A percentile compares a stretch with the other conserved stretches of the same genome.
These are phyloP conservation scores for Fusarium euwallaceae DNA, from an alignment of 2,329 filamentous ascomycete species.

Conservation along the genomic window DNA sequence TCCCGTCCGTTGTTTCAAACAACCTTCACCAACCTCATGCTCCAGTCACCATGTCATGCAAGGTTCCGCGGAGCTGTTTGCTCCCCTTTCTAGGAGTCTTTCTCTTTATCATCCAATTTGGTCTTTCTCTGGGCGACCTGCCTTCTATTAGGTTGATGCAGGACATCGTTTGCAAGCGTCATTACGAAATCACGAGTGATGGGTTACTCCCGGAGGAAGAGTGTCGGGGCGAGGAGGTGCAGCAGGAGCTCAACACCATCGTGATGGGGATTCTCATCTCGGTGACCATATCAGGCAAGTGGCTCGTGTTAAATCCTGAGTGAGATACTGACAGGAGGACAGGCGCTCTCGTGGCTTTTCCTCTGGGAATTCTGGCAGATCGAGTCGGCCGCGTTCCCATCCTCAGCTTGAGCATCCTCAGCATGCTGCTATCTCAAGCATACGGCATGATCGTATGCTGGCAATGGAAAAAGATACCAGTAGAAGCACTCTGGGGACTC, in stretches of 20 bases:
- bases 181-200: conserved; percentile 5
- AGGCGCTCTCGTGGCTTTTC: conserved; percentile 42
- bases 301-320: not conserved
- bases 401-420: conserved; percentile 41
- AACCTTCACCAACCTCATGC: not conserved
- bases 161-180: conserved; percentile 41
- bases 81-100: conserved; percentile 39
- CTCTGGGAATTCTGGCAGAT: conserved; percentile 42
- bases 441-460: conserved; percentile 39
- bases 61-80: conserved; percentile 28
- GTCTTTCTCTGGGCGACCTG: conserved; percentile 41
- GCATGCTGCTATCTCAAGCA: conserved; percentile 41
- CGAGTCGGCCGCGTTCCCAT: conserved; percentile 43
- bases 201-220: conserved; percentile 30
- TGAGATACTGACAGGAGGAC: not conserved
- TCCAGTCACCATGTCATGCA: conserved; percentile 26
- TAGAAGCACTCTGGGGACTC: conserved; percentile 43
- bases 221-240: conserved; percentile 38
- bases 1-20: not conserved
- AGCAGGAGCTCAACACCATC: conserved; percentile 41
- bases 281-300: conserved; percentile 33
- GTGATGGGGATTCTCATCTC: conserved; percentile 40
- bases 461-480: conserved; percentile 35
- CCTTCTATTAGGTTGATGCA: conserved; percentile 43
- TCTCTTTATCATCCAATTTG: conserved; percentile 45